These are phyloP conservation scores for Lepidopterella palustris DNA, from an alignment of 495 filamentous ascomycete genomes.

Conservation along the genomic window DNA sequence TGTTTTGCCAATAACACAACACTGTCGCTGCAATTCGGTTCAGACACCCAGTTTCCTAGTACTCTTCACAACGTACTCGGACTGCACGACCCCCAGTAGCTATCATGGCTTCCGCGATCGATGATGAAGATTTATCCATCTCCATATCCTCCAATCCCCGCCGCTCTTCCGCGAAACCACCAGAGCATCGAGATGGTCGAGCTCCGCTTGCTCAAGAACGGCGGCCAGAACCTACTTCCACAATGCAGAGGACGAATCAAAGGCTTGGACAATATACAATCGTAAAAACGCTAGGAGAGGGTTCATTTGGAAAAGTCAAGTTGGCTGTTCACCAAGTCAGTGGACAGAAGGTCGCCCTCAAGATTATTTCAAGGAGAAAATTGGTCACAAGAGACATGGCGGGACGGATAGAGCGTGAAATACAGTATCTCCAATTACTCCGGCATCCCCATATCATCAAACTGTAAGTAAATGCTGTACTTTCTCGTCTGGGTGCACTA, in stretches of 20 bases:
- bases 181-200: constrained; percentile 32
- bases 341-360: constrained; percentile 89
- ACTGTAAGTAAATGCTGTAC: constrained; percentile 53
- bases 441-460: constrained; percentile 99
- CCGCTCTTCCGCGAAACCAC: constrained; percentile 40
- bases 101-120: constrained; percentile 54
- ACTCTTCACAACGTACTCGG: not conserved
- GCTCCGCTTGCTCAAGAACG: constrained; percentile 20
- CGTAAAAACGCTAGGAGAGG: constrained; percentile 86
- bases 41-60: not conserved
- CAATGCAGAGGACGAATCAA: constrained; percentile 51
- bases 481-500: constrained; percentile 4
- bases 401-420: constrained; percentile 92
- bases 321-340: constrained; percentile 85
- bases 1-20: not conserved
- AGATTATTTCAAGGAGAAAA: constrained; percentile 94
- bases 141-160: constrained; percentile 64
- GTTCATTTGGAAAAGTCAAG: constrained; percentile 97
- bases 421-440: constrained; percentile 91
- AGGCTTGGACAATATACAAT: constrained; percentile 87
- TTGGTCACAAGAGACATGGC: constrained; percentile 95
- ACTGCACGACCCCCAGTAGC: not conserved
- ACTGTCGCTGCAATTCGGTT: not conserved
- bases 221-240: constrained; percentile 27
- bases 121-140: constrained; percentile 90